Evolutionary conservation across 2,329 filamentous ascomycete genomes (phyloP).

Genomic region (Hypomyces rosellus): DNA sequence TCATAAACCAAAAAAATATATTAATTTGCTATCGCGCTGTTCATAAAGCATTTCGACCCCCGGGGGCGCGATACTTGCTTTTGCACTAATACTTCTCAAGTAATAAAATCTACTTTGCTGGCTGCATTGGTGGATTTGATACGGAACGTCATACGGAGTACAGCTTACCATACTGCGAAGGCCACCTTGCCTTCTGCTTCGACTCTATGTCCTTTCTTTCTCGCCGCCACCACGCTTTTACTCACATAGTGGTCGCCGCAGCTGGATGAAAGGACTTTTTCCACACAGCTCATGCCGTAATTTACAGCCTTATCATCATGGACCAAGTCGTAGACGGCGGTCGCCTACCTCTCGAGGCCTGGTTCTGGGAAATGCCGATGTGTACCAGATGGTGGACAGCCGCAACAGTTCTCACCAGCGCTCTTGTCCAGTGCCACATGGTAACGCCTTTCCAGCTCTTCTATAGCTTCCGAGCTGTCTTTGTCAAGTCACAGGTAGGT

Average conservation of each 20-base stretch:
- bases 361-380: constrained; percentile 98
- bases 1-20: neutral
- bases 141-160: neutral
- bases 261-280: neutral
- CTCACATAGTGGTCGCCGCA: too few relatives aligned
- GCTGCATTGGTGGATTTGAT: too few relatives aligned
- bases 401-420: constrained; percentile 79
- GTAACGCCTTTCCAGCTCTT: constrained; percentile 93
- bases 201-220: neutral
- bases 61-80: too few relatives aligned
- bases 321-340: constrained; percentile 56
- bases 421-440: constrained; percentile 88
- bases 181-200: neutral
- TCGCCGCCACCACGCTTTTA: neutral
- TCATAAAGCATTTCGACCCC: too few relatives aligned
- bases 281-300: neutral
- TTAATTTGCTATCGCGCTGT: neutral
- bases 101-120: too few relatives aligned
- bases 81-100: too few relatives aligned
- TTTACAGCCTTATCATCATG: constrained; percentile 29
- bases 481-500: constrained; percentile 80
- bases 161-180: neutral
- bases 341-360: constrained; percentile 80
- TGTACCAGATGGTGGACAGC: constrained; percentile 97
- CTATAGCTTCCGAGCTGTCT: constrained; percentile 90